A percentile compares a stretch with the other conserved stretches of the same genome.
Evolutionary conservation across 139 green algal genomes (phyloP).

Genomic region (Yamagishiella unicocca): DNA sequence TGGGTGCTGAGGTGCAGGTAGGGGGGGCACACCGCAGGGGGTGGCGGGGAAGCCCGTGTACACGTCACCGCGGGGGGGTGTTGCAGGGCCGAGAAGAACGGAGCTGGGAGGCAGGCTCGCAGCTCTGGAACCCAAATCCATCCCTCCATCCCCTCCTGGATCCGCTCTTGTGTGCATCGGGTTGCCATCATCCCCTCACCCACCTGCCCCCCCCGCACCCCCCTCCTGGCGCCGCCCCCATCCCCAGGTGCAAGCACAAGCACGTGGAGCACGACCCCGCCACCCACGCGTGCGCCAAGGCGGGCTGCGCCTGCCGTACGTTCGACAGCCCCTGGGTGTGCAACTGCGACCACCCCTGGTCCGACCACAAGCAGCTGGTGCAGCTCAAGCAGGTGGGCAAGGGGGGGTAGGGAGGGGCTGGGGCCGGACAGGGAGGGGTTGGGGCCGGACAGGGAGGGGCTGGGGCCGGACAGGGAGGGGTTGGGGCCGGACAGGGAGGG

Average conservation of each 20-base stretch:
- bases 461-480: no score
- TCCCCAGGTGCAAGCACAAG: constrained; percentile 83
- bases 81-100: no score
- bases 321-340: constrained; percentile 85
- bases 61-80: no score
- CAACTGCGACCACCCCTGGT: constrained; percentile 86
- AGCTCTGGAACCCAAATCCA: no score
- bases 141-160: no score
- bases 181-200: background rate
- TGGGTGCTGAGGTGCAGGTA: constrained; percentile 72
- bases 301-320: constrained; percentile 62
- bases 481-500: no score
- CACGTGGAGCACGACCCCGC: constrained; percentile 79
- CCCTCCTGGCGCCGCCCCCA: no score
- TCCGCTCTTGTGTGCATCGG: no score
- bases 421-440: no score
- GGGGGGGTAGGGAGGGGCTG: background rate
- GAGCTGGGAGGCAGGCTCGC: no score
- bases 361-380: constrained; percentile 29
- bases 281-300: constrained; percentile 71
- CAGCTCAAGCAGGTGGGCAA: constrained; percentile 4
- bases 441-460: no score
- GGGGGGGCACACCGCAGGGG: background rate
- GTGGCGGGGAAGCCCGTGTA: background rate
- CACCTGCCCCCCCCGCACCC: background rate